Percentiles rank a stretch among this genome's conserved stretches.
These are phyloP conservation scores for Earliella scabrosa DNA, from an alignment of 1,284 basidiomycete species.

Conservation along the genomic window DNA sequence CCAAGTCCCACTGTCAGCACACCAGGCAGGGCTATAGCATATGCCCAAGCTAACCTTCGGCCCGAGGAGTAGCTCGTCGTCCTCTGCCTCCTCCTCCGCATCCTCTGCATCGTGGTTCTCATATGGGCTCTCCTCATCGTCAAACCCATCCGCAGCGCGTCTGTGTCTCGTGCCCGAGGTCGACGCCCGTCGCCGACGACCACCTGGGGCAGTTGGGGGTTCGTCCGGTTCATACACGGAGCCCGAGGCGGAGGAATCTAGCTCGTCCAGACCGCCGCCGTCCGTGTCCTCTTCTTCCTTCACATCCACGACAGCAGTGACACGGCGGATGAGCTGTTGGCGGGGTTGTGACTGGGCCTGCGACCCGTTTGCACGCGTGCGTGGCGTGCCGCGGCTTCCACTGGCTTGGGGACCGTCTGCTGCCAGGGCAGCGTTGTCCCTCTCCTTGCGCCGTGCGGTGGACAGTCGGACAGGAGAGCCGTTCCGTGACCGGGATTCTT, in stretches of 20 bases:
- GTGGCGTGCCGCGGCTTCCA: slow-evolving; percentile 8
- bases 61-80: slow-evolving; percentile 20
- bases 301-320: slow-evolving; percentile 47
- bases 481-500: not conserved
- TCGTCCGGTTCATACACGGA: slow-evolving; percentile 27
- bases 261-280: slow-evolving; percentile 24
- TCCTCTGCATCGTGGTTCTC: slow-evolving; percentile 25
- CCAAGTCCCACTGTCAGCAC: not conserved
- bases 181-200: slow-evolving; percentile 6
- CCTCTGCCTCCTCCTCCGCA: slow-evolving; percentile 4
- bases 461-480: not conserved
- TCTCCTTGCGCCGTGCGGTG: slow-evolving; percentile 11
- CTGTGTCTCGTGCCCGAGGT: slow-evolving; percentile 3
- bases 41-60: slow-evolving; percentile 9
- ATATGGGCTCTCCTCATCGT: slow-evolving; percentile 21
- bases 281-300: slow-evolving; percentile 46
- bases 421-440: not conserved
- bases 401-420: slow-evolving; percentile 1
- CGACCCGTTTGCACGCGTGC: not conserved
- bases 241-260: slow-evolving; percentile 22
- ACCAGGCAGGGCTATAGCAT: not conserved
- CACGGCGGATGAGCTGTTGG: slow-evolving; percentile 44
- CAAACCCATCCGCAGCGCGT: slow-evolving; percentile 9
- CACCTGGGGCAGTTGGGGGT: slow-evolving; percentile 1
- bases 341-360: slow-evolving; percentile 15